Conservation (phyloP, 495 filamentous ascomycete genomes). For the Parachaetomium inaequale region DNA sequence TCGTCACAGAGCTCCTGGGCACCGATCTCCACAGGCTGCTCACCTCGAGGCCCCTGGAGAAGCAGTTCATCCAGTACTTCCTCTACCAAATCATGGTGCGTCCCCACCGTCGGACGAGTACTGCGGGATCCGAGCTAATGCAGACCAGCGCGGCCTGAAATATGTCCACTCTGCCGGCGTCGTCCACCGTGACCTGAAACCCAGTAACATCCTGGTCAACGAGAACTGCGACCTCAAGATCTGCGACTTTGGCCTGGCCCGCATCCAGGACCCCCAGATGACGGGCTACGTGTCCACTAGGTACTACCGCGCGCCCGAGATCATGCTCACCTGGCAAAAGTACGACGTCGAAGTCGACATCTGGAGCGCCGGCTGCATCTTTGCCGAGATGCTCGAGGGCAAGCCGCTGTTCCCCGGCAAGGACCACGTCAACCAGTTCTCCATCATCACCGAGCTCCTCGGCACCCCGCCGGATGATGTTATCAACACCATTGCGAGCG, state of each 20-base stretch:
- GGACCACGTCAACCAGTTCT: constrained; percentile 99
- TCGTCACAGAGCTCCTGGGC: constrained; percentile 94
- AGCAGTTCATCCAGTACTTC: constrained; percentile 99
- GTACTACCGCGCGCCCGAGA: constrained; percentile 98
- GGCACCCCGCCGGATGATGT: constrained; percentile 99
- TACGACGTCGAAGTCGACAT: constrained; percentile 99
- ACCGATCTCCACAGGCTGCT: constrained; percentile 95
- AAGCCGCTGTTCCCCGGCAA: constrained; percentile 98
- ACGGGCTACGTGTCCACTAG: constrained; percentile 97
- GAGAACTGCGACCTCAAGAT: constrained; percentile 99
- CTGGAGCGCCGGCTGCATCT: constrained; percentile 98
- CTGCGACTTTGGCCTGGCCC: constrained; percentile 95
- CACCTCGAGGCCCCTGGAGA: constrained; percentile 93
- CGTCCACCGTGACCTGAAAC: constrained; percentile 95
- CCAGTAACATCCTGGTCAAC: constrained; percentile 97
- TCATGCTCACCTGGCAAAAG: constrained; percentile 99
- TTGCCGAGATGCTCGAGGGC: constrained; percentile 98
- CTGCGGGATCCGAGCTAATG: constrained; percentile 31
- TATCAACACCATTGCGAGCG: constrained; percentile 95
- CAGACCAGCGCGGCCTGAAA: constrained; percentile 82
- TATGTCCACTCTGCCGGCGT: constrained; percentile 98
- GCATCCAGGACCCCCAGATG: constrained; percentile 99
- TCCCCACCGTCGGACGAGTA: constrained; percentile 2
- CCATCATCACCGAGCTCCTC: constrained; percentile 96
- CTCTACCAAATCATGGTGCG: constrained; percentile 95